phyloP scores from a whole-genome alignment of 108 stramenopile species.

The Tribonema minus region DNA sequence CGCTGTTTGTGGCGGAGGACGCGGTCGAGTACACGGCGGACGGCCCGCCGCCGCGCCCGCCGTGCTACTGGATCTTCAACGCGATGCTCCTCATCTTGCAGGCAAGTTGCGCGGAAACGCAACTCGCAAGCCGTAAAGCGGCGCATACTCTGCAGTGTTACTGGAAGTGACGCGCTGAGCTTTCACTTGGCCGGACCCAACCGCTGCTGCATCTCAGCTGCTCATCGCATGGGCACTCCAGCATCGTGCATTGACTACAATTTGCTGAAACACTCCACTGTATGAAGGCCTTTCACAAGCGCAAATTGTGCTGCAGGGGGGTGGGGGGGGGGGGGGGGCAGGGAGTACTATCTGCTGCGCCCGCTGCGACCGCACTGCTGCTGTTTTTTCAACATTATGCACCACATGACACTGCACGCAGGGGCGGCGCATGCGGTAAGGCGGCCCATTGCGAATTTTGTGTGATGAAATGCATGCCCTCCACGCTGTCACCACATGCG shows the following conservation, averaged over 20 bases:
- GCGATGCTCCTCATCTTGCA: background rate
- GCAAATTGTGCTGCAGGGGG: no score
- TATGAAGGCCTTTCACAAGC: no score
- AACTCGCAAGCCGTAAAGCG: background rate
- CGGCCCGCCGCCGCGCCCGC: background rate
- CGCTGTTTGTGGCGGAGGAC: background rate
- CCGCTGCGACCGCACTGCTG: no score
- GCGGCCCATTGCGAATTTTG: no score
- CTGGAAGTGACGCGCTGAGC: background rate
- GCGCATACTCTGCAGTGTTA: background rate
- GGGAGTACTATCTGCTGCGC: no score
- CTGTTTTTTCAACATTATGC: no score
- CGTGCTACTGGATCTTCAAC: background rate
- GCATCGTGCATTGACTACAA: no score
- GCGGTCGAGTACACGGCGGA: background rate
- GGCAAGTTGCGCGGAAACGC: background rate
- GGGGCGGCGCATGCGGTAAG: no score
- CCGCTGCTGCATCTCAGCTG: background rate
- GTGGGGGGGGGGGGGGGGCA: background rate
- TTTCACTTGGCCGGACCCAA: background rate
- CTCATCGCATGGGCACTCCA: background rate
- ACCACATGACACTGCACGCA: no score
- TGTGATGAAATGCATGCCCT: no score
- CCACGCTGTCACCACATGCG: no score
- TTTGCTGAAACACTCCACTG: background rate